Base-by-base conservation (phyloP, 257 asterid genomes). In the Leptodermis oblonga region DNA sequence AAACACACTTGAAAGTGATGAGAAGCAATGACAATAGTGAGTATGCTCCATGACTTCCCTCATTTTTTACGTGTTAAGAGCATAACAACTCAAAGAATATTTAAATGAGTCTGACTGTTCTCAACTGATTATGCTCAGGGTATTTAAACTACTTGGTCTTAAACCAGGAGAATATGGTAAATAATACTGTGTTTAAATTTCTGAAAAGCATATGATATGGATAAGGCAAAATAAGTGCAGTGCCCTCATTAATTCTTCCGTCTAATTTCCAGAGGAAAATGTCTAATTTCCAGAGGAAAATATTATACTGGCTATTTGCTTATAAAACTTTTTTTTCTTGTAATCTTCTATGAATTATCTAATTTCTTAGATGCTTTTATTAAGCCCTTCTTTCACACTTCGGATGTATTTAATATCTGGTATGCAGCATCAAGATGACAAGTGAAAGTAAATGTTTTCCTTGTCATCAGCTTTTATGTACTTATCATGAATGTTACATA, bases 1-100 rank as follows among this genome's bases (percentile, higher is more conserved):
- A 89, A 85, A 87, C 96, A 23, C 97, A 91, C 76, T 80, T 78
- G 79, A 91, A 81, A 78, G 73, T 75, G 82, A 84, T 84, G 93
- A 74, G 87, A 58, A 74, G 86, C 85, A 75, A 72, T 71, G 95
- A 87, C 68, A 80, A 82, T 65, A 68, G 99, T 94, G 82, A 90
- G 96, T 80, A 65, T 79, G 53, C 74, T 54, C 37, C 48, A 45
- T 65, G 36, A 22, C 26, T 56, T 28, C 6, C 65, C 46, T 71
- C 70, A 22, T 52, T 39, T 52, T 46, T 34, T 67, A n/a, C 69
- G 51, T 18, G 46, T 62, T 26, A 72, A 39, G 31, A 52, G 59
- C 64, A 31, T 18, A 70, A 43, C 15, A 49, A 48, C 42, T 48
- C 5, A 41, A 36, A 22, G n/a, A 28, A 66, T 49, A 67, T 45